Conservation (phyloP, 2,329 filamentous ascomycete species). For the Domatiomyces globalis region DNA sequence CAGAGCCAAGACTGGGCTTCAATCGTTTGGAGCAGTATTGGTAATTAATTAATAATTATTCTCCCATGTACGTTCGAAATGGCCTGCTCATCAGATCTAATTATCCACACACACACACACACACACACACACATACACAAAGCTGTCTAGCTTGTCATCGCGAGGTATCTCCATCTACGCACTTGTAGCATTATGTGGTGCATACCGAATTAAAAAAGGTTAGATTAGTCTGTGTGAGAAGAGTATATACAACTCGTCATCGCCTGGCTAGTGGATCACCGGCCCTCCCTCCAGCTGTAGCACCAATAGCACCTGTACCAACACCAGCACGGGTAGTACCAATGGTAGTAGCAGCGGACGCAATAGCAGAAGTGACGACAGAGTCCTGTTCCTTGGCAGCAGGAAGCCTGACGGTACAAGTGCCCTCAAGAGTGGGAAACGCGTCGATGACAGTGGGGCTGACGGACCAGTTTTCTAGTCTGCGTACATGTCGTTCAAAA, state of each 20-base stretch:
- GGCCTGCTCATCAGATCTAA: no score
- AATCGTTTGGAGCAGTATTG: no score
- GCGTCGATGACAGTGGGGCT: conserved; percentile 52
- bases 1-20: no score
- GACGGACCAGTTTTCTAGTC: conserved; percentile 68
- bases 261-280: neutral
- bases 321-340: neutral
- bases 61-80: no score
- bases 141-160: no score
- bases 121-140: no score
- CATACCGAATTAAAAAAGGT: neutral
- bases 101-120: no score
- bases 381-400: neutral
- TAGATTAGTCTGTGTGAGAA: neutral
- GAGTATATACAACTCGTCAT: neutral
- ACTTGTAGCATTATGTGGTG: no score
- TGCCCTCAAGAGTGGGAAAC: conserved; percentile 45
- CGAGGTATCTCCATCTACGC: no score
- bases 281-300: neutral
- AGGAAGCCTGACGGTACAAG: conserved; percentile 22
- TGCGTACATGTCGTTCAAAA: conserved; percentile 65
- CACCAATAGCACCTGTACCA: no score
- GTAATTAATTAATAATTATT: no score
- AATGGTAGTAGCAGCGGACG: neutral
- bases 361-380: neutral